Base-by-base conservation (phyloP, 2,329 filamentous ascomycete genomes). In the Arthrinium phaeospermum region DNA sequence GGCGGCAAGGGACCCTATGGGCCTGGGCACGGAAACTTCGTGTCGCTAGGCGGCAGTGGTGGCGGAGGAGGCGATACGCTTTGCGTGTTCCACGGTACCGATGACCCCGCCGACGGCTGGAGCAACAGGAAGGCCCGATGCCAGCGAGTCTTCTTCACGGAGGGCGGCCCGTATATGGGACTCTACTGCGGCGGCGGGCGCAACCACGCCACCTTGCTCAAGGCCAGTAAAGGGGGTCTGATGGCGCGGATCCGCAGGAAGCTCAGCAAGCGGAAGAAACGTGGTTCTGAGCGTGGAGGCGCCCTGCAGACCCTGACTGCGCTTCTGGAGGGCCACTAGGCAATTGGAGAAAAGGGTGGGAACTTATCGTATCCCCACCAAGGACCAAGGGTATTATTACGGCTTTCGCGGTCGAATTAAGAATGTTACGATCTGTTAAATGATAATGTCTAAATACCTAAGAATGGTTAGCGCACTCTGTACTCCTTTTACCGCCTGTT, bases 71-170 rank as follows among this genome's bases (percentile, higher is more conserved):
- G 57, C 3, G 61, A 80, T 22, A 75, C 77, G n/a, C 72, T 80
- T 0, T 77, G 78, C 5, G 72, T 81, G 5, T 81, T 79, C 70
- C 80, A 81, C 57, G 80, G 77, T 12, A 81, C 80, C 0, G 78
- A 81, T 37, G 71, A 68, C 3, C 75, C 77, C 34, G 72, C 75
- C 16, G 77, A 80, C 70, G 77, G 80, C 8, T 81, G 80, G 79
- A 74, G 74, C 24, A 78, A 80, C 67, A 73, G 79, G 4, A 73
- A 74, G 16, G 79, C 79, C 16, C 71, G 79, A 30, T 78, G 77
- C 27, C 79, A 79, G 73, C 73, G 76, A 6, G 79, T 81, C 5
- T 73, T 72, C 6, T 81, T 80, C 34, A 80, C 76, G 19, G 75
- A 75, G n/a, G 67, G 75, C 7, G 79, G 79, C 0, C 80, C 79